Evolutionary conservation across 148 eudicot genomes (phyloP).

Genomic region (Cornus kousa): DNA sequence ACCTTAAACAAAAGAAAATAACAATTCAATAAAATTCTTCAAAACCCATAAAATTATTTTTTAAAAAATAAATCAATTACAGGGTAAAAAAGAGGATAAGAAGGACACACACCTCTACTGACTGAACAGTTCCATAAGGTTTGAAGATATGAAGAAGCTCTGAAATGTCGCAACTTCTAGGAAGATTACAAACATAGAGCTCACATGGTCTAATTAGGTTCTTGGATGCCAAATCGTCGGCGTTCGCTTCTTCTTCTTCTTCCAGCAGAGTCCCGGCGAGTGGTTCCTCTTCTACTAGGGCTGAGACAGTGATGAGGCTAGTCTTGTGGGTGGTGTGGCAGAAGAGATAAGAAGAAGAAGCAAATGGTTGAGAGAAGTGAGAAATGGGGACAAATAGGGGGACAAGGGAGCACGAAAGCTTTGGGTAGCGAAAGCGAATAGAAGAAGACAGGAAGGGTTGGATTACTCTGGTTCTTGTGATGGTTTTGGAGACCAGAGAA

Average conservation of each 20-base stretch:
- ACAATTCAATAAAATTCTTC: neutral
- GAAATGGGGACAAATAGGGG: neutral
- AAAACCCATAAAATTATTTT: neutral
- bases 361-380: neutral
- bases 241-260: neutral
- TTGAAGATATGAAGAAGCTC: slow-evolving; percentile 15
- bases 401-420: neutral
- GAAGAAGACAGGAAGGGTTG: neutral
- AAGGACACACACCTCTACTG: slow-evolving; percentile 18
- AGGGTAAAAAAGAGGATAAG: neutral
- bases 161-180: slow-evolving; percentile 13
- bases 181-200: slow-evolving; percentile 23
- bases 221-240: neutral
- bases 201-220: slow-evolving; percentile 6
- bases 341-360: slow-evolving; percentile 6
- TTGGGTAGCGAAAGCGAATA: slow-evolving; percentile 1
- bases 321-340: neutral
- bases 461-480: neutral
- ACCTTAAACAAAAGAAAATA: slow-evolving; percentile 12
- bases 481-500: neutral
- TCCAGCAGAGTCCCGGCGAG: neutral
- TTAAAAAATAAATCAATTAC: neutral
- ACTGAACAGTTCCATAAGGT: slow-evolving; percentile 23
- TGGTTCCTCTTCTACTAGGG: slow-evolving; percentile 15
- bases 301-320: neutral